phyloP scores from a whole-genome alignment of 139 green algal genomes.

The Tetradesmus lagerheimii region DNA sequence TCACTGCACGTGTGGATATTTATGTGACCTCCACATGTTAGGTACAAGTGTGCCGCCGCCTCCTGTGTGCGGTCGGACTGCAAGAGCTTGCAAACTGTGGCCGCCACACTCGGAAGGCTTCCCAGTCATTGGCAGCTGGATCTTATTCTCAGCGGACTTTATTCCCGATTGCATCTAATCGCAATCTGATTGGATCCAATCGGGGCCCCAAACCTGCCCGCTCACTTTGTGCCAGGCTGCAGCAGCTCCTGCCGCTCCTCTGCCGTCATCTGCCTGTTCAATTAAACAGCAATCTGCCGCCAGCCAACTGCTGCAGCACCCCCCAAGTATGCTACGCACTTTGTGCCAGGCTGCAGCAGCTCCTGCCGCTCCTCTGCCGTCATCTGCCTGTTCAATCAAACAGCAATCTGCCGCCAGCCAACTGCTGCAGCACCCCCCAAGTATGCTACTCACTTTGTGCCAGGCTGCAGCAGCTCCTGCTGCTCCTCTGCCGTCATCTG shows the following conservation, averaged over 20 bases:
- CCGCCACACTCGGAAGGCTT: too few relatives aligned
- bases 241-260: neutral
- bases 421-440: neutral
- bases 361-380: neutral
- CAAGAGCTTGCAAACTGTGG: too few relatives aligned
- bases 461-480: neutral
- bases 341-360: neutral
- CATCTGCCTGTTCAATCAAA: neutral
- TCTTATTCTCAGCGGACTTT: too few relatives aligned
- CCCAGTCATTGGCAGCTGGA: too few relatives aligned
- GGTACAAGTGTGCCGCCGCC: too few relatives aligned
- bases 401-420: neutral
- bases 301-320: neutral
- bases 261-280: neutral
- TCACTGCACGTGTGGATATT: too few relatives aligned
- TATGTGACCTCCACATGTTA: too few relatives aligned
- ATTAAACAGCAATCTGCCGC: neutral
- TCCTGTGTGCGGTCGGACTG: too few relatives aligned
- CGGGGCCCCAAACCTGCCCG: too few relatives aligned
- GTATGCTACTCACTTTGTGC: constrained; percentile 20
- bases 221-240: neutral
- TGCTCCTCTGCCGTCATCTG: constrained; percentile 38
- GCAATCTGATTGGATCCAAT: too few relatives aligned
- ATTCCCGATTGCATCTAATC: too few relatives aligned
- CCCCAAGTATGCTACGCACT: neutral